phyloP scores from a whole-genome alignment of 1,139 yeast genomes.

The Candida frijolesensis region DNA sequence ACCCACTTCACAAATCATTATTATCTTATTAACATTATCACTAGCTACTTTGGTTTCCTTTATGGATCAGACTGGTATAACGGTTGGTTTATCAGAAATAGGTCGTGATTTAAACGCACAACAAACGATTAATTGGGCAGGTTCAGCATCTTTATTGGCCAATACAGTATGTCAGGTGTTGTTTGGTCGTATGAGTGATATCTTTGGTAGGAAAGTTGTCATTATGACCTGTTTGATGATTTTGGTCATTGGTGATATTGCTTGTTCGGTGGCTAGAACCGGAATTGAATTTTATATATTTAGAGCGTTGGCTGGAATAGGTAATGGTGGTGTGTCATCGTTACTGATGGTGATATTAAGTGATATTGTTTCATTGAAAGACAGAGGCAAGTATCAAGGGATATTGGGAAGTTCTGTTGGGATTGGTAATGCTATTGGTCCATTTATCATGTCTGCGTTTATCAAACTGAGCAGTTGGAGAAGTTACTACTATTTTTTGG shows the following conservation, averaged over 20 bases:
- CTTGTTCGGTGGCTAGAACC: slow-evolving; percentile 44
- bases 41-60: slow-evolving; percentile 29
- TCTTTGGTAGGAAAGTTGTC: slow-evolving; percentile 46
- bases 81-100: slow-evolving; percentile 40
- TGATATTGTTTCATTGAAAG: slow-evolving; percentile 44
- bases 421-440: slow-evolving; percentile 58
- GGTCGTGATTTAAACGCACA: slow-evolving; percentile 39
- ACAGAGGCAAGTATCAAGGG: slow-evolving; percentile 50
- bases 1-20: slow-evolving; percentile 32
- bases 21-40: slow-evolving; percentile 30
- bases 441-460: slow-evolving; percentile 56
- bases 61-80: slow-evolving; percentile 48
- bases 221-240: slow-evolving; percentile 33
- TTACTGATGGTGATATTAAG: slow-evolving; percentile 45
- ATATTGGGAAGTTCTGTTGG: slow-evolving; percentile 56
- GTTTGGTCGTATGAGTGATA: slow-evolving; percentile 46
- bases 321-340: slow-evolving; percentile 47
- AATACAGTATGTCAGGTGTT: slow-evolving; percentile 48
- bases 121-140: slow-evolving; percentile 52
- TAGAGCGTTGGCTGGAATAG: slow-evolving; percentile 49
- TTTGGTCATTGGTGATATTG: slow-evolving; percentile 39
- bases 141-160: slow-evolving; percentile 50
- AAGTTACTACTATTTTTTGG: slow-evolving; percentile 47
- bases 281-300: slow-evolving; percentile 44
- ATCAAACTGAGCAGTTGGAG: slow-evolving; percentile 51